A percentile compares a stretch with the other conserved stretches of the same genome.
These are phyloP conservation scores for Volvariella volvacea DNA, from an alignment of 1,284 basidiomycete genomes.

Conservation along the genomic window DNA sequence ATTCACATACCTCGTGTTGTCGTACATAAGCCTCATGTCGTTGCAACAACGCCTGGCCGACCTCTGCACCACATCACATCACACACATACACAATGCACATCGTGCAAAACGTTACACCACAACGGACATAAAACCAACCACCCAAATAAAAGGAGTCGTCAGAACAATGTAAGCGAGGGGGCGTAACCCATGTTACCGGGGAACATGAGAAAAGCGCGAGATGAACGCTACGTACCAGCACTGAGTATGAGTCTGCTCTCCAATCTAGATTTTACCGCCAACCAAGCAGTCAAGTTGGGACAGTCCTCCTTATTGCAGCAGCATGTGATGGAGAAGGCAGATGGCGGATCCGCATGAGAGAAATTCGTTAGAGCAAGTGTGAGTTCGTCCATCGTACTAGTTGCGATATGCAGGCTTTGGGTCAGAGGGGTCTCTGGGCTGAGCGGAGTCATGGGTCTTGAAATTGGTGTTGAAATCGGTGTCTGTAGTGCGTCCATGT, in stretches of 20 bases:
- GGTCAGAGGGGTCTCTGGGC: constrained; percentile 52
- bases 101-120: not conserved
- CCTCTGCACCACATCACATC: constrained; percentile 56
- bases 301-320: constrained; percentile 62
- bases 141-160: too few species aligned
- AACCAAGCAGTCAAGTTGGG: constrained; percentile 58
- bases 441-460: constrained; percentile 44
- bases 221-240: constrained; percentile 48
- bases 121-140: too few species aligned
- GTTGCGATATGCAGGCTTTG: constrained; percentile 54
- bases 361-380: constrained; percentile 61
- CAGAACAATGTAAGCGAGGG: too few species aligned
- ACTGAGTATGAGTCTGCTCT: constrained; percentile 72
- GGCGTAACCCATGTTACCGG: too few species aligned
- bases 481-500: too few species aligned
- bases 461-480: constrained; percentile 14
- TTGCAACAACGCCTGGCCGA: constrained; percentile 85
- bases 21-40: constrained; percentile 84
- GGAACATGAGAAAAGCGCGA: not conserved
- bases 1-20: constrained; percentile 51
- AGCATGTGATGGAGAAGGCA: constrained; percentile 41
- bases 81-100: constrained; percentile 4
- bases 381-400: constrained; percentile 71
- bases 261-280: constrained; percentile 61
- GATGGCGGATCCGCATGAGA: constrained; percentile 57